Evolutionary conservation across 495 filamentous ascomycete species (phyloP).

Genomic region (Talaromyces liani): DNA sequence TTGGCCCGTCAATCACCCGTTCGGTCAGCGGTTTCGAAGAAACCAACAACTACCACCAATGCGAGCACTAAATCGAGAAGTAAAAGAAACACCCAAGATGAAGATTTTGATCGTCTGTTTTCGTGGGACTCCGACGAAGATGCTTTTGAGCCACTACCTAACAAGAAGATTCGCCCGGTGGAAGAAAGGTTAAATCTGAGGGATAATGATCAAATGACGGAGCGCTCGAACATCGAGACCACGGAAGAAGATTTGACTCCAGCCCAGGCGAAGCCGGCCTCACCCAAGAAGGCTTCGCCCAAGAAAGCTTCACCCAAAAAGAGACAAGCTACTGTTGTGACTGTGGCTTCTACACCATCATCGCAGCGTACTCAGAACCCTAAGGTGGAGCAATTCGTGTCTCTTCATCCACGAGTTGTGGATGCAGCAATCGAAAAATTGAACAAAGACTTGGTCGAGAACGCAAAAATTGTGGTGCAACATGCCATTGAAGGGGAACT

Average conservation of each 20-base stretch:
- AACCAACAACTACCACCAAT: not conserved
- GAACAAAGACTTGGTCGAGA: constrained; percentile 23
- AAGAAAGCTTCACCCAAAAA: not conserved
- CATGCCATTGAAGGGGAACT: constrained; percentile 32
- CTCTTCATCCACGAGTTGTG: constrained; percentile 17
- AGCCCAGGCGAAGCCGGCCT: not conserved
- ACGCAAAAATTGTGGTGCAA: constrained; percentile 32
- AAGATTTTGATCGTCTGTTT: not conserved
- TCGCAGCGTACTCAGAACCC: constrained; percentile 12
- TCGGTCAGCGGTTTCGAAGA: constrained; percentile 4
- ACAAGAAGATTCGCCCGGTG: not conserved
- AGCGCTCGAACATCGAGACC: not conserved
- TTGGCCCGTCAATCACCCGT: constrained; percentile 4
- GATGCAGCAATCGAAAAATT: constrained; percentile 17
- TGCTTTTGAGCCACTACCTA: not conserved
- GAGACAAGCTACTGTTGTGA: not conserved
- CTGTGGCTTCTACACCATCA: constrained; percentile 1
- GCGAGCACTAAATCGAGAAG: not conserved
- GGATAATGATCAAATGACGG: not conserved
- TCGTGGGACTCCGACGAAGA: constrained; percentile 5
- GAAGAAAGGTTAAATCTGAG: not conserved
- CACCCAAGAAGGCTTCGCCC: not conserved
- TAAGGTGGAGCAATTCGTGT: constrained; percentile 24
- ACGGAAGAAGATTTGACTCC: not conserved
- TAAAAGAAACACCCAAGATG: not conserved